These are phyloP conservation scores for Yamadazyma songkhlaensis DNA, from an alignment of 1,139 yeast species.

Conservation along the genomic window DNA sequence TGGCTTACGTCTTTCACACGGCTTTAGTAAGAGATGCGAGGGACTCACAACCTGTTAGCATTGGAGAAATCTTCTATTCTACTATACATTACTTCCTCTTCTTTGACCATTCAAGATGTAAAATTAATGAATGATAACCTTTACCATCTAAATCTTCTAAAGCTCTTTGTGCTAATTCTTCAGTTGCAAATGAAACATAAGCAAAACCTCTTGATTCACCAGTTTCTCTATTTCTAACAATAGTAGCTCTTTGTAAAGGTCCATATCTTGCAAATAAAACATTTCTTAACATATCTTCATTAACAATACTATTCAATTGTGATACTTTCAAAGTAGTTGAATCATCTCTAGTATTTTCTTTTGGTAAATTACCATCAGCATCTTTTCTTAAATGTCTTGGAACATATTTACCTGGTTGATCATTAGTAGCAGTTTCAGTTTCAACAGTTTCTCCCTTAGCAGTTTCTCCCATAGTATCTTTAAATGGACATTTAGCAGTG, in stretches of 20 bases:
- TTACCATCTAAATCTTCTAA: slow-evolving; percentile 78
- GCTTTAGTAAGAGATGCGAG: too few species aligned
- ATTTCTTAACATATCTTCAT: slow-evolving; percentile 76
- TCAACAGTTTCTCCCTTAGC: slow-evolving; percentile 25
- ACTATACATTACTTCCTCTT: slow-evolving; percentile 23
- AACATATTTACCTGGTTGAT: slow-evolving; percentile 47
- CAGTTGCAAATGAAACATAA: slow-evolving; percentile 80
- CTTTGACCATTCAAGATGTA: slow-evolving; percentile 69
- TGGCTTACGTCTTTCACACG: too few species aligned
- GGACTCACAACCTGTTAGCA: too few species aligned
- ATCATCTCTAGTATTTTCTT: slow-evolving; percentile 66
- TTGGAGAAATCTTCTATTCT: too few species aligned
- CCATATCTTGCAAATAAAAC: slow-evolving; percentile 72
- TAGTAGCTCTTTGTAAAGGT: slow-evolving; percentile 73
- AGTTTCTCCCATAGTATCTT: slow-evolving; percentile 72
- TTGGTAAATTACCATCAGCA: slow-evolving; percentile 55
- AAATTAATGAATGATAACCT: slow-evolving; percentile 89
- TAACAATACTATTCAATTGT: slow-evolving; percentile 83
- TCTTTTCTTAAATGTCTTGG: slow-evolving; percentile 76
- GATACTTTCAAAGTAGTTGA: slow-evolving; percentile 86
- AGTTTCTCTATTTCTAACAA: slow-evolving; percentile 90
- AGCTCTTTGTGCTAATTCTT: slow-evolving; percentile 72
- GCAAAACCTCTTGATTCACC: slow-evolving; percentile 97
- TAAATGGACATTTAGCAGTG: slow-evolving; percentile 94
- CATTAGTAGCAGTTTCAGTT: slow-evolving; percentile 11